Evolutionary conservation across 2,329 filamentous ascomycete genomes (phyloP).

Genomic region (Aspergillus novoparasiticus): DNA sequence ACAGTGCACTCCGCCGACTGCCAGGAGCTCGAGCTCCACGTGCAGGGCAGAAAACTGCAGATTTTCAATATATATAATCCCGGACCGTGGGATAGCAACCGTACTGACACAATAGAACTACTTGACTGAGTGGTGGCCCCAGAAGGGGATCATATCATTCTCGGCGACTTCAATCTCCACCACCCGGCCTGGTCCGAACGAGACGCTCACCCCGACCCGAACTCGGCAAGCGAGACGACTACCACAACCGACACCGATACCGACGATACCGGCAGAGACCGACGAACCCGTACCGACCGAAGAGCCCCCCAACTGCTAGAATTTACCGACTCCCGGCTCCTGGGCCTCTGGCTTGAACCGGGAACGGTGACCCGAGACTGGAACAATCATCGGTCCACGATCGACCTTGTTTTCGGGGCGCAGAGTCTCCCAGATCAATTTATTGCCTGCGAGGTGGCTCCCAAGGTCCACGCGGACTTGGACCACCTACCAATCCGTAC

Average conservation of each 20-base stretch:
- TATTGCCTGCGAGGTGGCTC: conserved; percentile 17
- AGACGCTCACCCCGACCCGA: too few species aligned
- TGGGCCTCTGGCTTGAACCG: conserved; percentile 12
- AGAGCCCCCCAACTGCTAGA: neutral
- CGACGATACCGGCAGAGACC: neutral
- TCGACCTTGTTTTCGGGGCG: conserved; percentile 20
- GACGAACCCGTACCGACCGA: neutral
- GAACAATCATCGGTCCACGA: conserved; percentile 13
- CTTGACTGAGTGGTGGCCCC: too few species aligned
- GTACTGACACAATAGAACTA: too few species aligned
- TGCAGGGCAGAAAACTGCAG: neutral
- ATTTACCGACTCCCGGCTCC: neutral
- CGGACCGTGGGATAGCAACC: neutral
- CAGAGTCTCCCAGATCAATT: conserved; percentile 8
- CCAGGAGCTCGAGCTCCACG: neutral
- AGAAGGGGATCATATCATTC: too few species aligned
- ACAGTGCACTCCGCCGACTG: neutral
- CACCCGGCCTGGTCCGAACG: too few species aligned
- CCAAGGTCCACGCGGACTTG: conserved; percentile 18
- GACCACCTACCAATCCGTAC: too few species aligned
- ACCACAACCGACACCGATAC: too few species aligned
- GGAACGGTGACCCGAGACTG: conserved; percentile 14
- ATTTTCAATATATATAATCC: neutral
- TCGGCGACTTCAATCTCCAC: too few species aligned
- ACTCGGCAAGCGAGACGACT: too few species aligned